Percentiles rank a stretch among this genome's conserved stretches.
phyloP scores from a whole-genome alignment of 2,329 filamentous ascomycete genomes.

The Sclerotinia spermophila region DNA sequence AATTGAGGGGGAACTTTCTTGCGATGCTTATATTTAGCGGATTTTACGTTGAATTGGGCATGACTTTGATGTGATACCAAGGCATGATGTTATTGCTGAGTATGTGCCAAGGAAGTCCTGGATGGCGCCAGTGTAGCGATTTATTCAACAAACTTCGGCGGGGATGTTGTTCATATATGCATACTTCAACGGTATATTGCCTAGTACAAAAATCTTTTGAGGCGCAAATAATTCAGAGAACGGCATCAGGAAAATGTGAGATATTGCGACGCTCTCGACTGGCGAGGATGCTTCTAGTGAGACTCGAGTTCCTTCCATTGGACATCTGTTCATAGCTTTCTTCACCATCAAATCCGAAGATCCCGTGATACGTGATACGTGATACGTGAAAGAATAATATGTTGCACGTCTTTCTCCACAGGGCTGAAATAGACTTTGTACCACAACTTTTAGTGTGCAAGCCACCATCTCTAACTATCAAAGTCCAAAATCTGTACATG shows the following conservation, averaged over 20 bases:
- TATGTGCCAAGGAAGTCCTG: not conserved
- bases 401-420: conserved; percentile 7
- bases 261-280: not conserved
- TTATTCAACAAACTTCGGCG: not conserved
- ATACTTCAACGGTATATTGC: not conserved
- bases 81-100: not conserved
- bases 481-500: not conserved
- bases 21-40: not conserved
- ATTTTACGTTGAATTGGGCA: conserved; percentile 5
- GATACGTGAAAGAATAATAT: not conserved
- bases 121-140: not conserved
- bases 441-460: not conserved
- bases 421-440: conserved; percentile 9
- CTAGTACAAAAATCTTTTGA: not conserved
- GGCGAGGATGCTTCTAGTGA: not conserved
- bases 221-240: not conserved
- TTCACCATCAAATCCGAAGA: not conserved
- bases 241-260: not conserved
- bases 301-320: not conserved
- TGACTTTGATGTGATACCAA: not conserved
- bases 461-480: not conserved
- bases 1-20: conserved; percentile 4
- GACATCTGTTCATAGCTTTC: not conserved
- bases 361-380: not conserved
- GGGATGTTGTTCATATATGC: not conserved